Evolutionary conservation across 176 grass and related monocot genomes (phyloP).

Genomic region (Oryza meyeriana): DNA sequence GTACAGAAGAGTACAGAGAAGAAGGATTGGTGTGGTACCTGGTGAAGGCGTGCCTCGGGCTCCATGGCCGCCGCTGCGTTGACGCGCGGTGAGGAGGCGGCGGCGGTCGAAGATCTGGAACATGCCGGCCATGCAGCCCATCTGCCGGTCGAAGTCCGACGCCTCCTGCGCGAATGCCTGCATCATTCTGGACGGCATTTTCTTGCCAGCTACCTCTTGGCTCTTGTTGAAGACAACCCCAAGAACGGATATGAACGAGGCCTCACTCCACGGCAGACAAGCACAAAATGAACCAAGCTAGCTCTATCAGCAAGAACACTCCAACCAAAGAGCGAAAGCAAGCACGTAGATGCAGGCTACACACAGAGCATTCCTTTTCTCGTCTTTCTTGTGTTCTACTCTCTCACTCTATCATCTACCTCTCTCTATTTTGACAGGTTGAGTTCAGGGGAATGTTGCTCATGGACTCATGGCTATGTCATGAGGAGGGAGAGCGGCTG

Average conservation of each 20-base stretch:
- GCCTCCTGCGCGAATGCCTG: conserved; percentile 32
- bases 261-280: neutral
- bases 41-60: conserved; percentile 23
- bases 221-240: neutral
- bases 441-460: conserved; percentile 23
- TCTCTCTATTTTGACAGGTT: neutral
- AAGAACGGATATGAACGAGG: neutral
- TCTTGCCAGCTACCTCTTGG: neutral
- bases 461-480: conserved; percentile 6
- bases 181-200: conserved; percentile 38
- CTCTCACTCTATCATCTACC: neutral
- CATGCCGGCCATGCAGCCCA: conserved; percentile 62
- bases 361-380: neutral
- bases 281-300: neutral
- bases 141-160: conserved; percentile 47
- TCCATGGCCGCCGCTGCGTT: neutral
- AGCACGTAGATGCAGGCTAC: neutral
- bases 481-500: neutral
- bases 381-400: neutral
- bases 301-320: neutral
- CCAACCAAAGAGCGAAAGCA: neutral
- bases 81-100: conserved; percentile 37
- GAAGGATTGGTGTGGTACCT: conserved; percentile 27
- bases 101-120: conserved; percentile 70
- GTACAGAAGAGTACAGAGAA: neutral